A percentile compares a stretch with the other conserved stretches of the same genome.
These are phyloP conservation scores for Strombidium stylifer DNA, from an alignment of 73 alveolate genomes.

Conservation along the genomic window DNA sequence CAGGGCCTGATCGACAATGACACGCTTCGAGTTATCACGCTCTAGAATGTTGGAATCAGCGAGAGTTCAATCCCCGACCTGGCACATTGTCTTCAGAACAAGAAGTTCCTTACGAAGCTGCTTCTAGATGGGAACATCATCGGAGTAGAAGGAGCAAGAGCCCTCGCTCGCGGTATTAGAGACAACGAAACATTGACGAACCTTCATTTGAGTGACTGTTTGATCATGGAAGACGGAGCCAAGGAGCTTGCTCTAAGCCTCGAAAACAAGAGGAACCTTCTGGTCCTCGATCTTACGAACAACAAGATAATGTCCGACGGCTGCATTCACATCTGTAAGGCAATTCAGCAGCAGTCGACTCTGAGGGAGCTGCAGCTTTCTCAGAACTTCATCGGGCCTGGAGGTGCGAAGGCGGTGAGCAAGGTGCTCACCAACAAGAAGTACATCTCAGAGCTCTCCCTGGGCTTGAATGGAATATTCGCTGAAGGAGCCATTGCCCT, in stretches of 20 bases:
- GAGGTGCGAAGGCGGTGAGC: slow-evolving; percentile 54
- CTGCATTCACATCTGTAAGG: slow-evolving; percentile 56
- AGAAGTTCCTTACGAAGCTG: slow-evolving; percentile 31
- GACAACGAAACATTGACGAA: slow-evolving; percentile 45
- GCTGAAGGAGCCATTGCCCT: slow-evolving; percentile 49
- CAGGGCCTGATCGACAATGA: slow-evolving; percentile 27
- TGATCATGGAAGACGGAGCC: slow-evolving; percentile 65
- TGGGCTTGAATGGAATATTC: slow-evolving; percentile 43
- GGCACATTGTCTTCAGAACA: slow-evolving; percentile 9
- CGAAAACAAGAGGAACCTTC: slow-evolving; percentile 37
- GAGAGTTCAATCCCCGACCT: background rate
- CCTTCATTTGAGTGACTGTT: slow-evolving; percentile 43
- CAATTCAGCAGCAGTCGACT: slow-evolving; percentile 33
- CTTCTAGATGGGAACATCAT: slow-evolving; percentile 31
- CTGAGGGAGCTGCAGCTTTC: slow-evolving; percentile 54
- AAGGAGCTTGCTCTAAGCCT: slow-evolving; percentile 37
- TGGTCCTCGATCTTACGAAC: slow-evolving; percentile 52
- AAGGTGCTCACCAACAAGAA: slow-evolving; percentile 47
- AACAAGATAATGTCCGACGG: slow-evolving; percentile 59
- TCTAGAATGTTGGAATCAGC: slow-evolving; percentile 31
- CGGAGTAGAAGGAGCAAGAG: slow-evolving; percentile 51
- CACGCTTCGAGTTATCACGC: slow-evolving; percentile 34
- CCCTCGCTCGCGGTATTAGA: slow-evolving; percentile 47
- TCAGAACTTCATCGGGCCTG: slow-evolving; percentile 52
- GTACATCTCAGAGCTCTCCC: slow-evolving; percentile 58